These are phyloP conservation scores for Eimeria falciformis DNA, from an alignment of 169 alveolate genomes.

Conservation along the genomic window DNA sequence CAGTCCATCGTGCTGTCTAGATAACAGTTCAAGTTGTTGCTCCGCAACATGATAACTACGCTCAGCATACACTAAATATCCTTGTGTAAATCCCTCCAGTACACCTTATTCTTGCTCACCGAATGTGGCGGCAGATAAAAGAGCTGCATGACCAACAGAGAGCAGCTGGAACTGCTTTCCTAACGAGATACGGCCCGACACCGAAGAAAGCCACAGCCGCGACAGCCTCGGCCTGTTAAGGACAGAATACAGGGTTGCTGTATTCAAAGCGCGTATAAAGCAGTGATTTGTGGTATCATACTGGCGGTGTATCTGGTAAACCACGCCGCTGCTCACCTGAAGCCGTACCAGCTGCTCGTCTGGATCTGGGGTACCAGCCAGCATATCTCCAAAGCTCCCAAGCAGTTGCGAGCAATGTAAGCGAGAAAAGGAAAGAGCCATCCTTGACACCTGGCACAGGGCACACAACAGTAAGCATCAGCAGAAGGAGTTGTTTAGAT, in stretches of 20 bases:
- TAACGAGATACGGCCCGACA: conserved; percentile 23
- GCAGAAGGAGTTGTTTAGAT: no score
- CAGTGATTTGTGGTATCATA: no score
- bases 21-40: no score
- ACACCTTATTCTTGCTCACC: neutral
- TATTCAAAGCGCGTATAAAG: no score
- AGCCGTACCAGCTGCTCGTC: neutral
- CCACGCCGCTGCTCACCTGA: conserved; percentile 11
- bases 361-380: neutral
- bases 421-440: conserved; percentile 54
- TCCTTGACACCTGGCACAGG: neutral
- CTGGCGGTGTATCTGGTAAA: neutral
- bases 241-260: neutral
- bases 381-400: neutral
- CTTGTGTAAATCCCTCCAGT: no score
- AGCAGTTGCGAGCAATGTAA: neutral
- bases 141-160: conserved; percentile 27
- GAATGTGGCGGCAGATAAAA: neutral
- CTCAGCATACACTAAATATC: no score
- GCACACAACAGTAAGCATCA: no score
- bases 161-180: conserved; percentile 12
- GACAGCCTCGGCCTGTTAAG: neutral
- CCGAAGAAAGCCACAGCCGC: conserved; percentile 67
- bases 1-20: no score
- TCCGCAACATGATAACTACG: no score